Percentiles rank a stretch among this genome's conserved stretches.
phyloP scores from a whole-genome alignment of 2,329 filamentous ascomycete genomes.

The Orbilia javanica region DNA sequence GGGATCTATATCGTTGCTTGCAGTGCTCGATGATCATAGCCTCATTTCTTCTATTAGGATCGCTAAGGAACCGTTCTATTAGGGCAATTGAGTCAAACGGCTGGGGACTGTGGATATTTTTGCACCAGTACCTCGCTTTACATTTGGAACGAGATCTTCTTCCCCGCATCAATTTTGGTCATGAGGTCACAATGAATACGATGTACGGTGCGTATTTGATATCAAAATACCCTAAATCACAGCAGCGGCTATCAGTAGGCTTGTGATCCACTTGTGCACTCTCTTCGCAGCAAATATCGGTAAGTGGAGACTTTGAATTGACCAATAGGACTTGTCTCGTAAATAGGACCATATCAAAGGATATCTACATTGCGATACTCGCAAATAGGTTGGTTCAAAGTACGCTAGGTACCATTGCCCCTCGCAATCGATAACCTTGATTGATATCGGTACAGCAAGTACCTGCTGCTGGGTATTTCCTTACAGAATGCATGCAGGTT shows the following conservation, averaged over 20 bases:
- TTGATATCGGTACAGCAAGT: not conserved
- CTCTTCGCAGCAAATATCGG: not conserved
- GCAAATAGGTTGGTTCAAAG: not conserved
- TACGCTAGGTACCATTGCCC: not conserved
- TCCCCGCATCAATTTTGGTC: constrained; percentile 2
- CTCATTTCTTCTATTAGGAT: not conserved
- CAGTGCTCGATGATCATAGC: not conserved
- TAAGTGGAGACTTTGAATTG: not conserved
- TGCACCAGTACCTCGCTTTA: too few relatives aligned
- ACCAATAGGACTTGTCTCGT: constrained; percentile 3
- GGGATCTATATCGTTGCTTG: not conserved
- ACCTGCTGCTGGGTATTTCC: not conserved
- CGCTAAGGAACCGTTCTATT: constrained; percentile 31
- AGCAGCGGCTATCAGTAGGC: not conserved
- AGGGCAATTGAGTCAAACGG: constrained; percentile 1
- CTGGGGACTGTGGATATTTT: not conserved
- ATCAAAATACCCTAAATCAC: not conserved
- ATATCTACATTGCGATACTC: not conserved
- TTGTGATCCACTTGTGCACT: not conserved
- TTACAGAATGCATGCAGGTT: not conserved
- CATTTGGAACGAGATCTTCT: too few relatives aligned
- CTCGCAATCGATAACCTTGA: constrained; percentile 10
- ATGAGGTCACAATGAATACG: not conserved
- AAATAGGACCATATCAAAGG: not conserved
- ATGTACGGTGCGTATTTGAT: not conserved